Base-by-base conservation (phyloP, 2,329 filamentous ascomycete species). In the Pseudogymnoascus sp. region DNA sequence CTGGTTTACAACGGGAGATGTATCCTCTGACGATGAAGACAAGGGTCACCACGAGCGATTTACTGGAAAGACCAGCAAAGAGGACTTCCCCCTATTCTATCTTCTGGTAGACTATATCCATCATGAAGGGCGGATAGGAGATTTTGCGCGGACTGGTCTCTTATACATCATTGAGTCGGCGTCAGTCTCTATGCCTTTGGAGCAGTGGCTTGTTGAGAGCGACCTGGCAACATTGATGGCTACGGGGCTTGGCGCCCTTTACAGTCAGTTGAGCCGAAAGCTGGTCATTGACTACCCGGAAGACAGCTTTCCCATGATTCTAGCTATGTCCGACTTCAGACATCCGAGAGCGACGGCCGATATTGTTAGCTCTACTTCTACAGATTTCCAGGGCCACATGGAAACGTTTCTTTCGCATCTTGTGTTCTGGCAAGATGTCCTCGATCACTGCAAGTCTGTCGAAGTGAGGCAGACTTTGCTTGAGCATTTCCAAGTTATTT, bases 151-250 rank as follows among this genome's bases (percentile, higher is more conserved):
- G 64, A 99, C 95, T 0, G 95, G 95, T 0, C 75, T 99, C 66
- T 81, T 99, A 6, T 99, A 99, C 76, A 90, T 99, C 65, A 96
- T 97, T 69, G 93, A 97, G 76, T 90, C 91, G 0, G 91, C 93
- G 0, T 93, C 91, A 0, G 88, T 86, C 68, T 96, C 92, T 0
- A 84, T 86, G 18, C 83, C 86, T 0, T 76, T 99, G 65, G 95
- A 99, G 77, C 90, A 91, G 71, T 99, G 95, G 95, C 90, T 99
- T 67, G 91, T 97, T 57, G 93, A 96, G 73, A 97, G 93, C 74
- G 95, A 99, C 73, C 80, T 99, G 62, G 95, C 95, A 11, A 97
- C 95, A 0, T 80, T 97, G 67, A 97, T 99, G 95, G 95, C 95
- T 3, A 97, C 92, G 0, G 95, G 95, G 0, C 78, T 99, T 0